Evolutionary conservation across 164 flowering plant genomes (phyloP).

Genomic region (Houttuynia cordata): DNA sequence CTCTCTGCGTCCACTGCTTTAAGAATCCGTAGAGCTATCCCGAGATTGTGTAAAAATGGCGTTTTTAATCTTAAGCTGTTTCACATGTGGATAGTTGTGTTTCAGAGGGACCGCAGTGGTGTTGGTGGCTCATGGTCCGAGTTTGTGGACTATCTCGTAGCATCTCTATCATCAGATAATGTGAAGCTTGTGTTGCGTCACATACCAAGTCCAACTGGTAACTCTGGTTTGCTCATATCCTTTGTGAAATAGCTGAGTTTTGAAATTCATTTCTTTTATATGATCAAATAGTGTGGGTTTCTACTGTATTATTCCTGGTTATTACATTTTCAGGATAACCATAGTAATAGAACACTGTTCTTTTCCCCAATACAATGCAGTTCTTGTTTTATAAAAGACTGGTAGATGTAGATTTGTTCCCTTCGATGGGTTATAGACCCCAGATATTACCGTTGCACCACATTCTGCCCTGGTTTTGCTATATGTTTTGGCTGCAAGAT

Average conservation of each 20-base stretch:
- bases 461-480: no score
- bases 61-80: neutral
- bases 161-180: constrained; percentile 55
- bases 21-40: neutral
- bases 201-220: constrained; percentile 20
- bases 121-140: constrained; percentile 78
- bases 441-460: no score
- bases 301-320: no score
- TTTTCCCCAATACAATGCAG: no score
- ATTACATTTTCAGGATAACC: no score
- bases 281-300: no score
- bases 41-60: no score
- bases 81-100: neutral
- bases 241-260: neutral
- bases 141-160: constrained; percentile 50
- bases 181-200: constrained; percentile 59
- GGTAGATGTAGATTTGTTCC: no score
- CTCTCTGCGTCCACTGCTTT: neutral
- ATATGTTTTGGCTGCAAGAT: no score
- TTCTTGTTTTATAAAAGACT: no score
- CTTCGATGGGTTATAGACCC: no score
- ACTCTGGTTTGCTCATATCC: constrained; percentile 5
- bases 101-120: constrained; percentile 64
- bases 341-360: no score
- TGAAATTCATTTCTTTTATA: neutral